These are phyloP conservation scores for Saksenaea vasiformis DNA, from an alignment of 371 early-diverging fungal species.

Conservation along the genomic window DNA sequence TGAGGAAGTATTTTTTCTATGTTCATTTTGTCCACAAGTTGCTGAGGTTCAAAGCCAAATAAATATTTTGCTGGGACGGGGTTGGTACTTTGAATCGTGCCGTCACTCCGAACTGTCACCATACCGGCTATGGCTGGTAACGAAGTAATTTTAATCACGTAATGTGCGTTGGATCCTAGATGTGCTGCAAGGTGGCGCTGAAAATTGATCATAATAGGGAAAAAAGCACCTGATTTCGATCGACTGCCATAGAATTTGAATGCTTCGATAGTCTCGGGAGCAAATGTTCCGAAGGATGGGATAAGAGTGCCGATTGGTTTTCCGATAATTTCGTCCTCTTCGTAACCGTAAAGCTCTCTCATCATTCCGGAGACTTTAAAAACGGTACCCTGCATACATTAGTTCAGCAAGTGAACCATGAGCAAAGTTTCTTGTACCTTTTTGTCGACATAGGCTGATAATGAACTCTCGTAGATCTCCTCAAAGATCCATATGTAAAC, in stretches of 20 bases:
- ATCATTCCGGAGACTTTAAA: conserved; percentile 49
- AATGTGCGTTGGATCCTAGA: conserved; percentile 8
- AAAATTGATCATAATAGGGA: conserved; percentile 59
- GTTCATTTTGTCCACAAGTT: conserved; percentile 49
- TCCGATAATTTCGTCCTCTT: conserved; percentile 50
- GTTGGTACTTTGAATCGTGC: conserved; percentile 65
- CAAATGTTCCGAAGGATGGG: conserved; percentile 43
- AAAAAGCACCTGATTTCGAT: conserved; percentile 53
- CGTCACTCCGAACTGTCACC: conserved; percentile 57
- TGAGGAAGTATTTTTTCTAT: conserved; percentile 64
- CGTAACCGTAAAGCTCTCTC: conserved; percentile 61
- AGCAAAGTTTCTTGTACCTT: conserved; percentile 14
- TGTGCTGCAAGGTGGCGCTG: conserved; percentile 6
- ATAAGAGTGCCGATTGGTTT: conserved; percentile 50
- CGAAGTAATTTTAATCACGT: conserved; percentile 55
- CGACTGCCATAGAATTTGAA: conserved; percentile 64
- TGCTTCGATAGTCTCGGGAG: conserved; percentile 49
- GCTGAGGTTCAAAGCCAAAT: conserved; percentile 58
- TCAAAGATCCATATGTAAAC: conserved; percentile 76
- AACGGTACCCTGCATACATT: conserved; percentile 42
- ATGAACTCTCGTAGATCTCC: conserved; percentile 59
- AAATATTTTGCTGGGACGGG: conserved; percentile 72
- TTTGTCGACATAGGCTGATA: conserved; percentile 25
- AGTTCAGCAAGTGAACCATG: not conserved
- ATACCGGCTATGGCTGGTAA: conserved; percentile 71